Evolutionary conservation across 352 stramenopile genomes (phyloP), one percentile per base, ranked within the genome.

Genomic region (Phytophthora meadii): DNA sequence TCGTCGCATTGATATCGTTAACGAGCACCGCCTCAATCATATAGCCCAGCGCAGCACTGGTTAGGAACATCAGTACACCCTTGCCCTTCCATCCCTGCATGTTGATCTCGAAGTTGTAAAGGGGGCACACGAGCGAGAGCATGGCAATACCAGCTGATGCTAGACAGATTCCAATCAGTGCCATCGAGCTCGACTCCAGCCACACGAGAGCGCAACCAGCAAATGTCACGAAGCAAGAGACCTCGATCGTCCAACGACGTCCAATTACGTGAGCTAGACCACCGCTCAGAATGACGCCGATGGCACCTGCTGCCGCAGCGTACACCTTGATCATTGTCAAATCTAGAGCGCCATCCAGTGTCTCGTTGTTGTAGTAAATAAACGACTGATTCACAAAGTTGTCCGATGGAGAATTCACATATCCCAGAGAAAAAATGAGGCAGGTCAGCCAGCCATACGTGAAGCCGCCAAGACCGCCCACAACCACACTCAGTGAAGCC

Each of bases 71-170:
- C n/a, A 95, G 60, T 32, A 95, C 87, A 19, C 87, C 87, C 67
- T 96, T 95, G 45, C 88, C 87, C 65, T 92, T 94, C 85, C 86
- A 94, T 6, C 86, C 88, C 22, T 81, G 72, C 82, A 91, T 94
- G 67, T 84, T 94, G 27, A 95, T 89, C 62, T 96, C 88, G 17
- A 93, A 95, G 65, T 94, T 95, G 81, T 95, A 96, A 47, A 95
- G 68, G 45, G 89, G 66, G 45, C 82, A 89, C 1, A 74, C 65
- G 22, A 95, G 76, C 17, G 87, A 90, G 3, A 94, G 76, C 87
- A 95, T 96, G 0, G 84, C 76, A 25, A 93, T 83, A 17, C 87
- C 88, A 0, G 72, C 81, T 4, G 82, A 72, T n/a, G 79, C 72
- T 15, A 93, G 40, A 44, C 85, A 94, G 49, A 88, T 87, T 30